Conservation (phyloP, 2,329 filamentous ascomycete species). For the Fusarium chlamydosporum region DNA sequence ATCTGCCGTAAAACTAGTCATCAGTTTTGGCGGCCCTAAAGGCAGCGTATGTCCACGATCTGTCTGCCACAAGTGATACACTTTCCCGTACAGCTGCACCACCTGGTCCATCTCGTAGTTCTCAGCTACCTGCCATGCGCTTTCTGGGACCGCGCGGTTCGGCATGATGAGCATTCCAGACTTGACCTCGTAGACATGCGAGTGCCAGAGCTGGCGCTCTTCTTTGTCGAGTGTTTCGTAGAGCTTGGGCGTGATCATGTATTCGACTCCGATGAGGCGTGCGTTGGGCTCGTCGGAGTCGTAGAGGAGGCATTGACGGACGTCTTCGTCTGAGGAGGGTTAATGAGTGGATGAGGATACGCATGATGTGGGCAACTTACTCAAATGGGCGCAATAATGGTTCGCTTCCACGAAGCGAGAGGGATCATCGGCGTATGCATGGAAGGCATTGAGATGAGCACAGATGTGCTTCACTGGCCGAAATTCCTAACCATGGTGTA, state of each 20-base stretch:
- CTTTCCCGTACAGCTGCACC: conserved; percentile 82
- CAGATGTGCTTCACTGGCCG: conserved; percentile 80
- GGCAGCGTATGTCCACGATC: conserved; percentile 76
- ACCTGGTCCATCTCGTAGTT: conserved; percentile 85
- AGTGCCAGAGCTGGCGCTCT: conserved; percentile 85
- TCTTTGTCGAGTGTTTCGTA: conserved; percentile 75
- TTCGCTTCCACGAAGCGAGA: conserved; percentile 80
- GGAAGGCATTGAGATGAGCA: conserved; percentile 89
- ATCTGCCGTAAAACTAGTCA: conserved; percentile 67
- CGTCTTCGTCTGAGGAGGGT: conserved; percentile 62
- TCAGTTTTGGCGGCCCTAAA: conserved; percentile 66
- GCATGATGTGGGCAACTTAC: conserved; percentile 17
- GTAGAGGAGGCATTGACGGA: conserved; percentile 89
- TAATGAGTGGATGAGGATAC: conserved; percentile 56
- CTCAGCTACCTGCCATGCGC: conserved; percentile 81
- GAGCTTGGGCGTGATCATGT: conserved; percentile 82
- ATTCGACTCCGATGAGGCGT: conserved; percentile 86
- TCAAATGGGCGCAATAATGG: conserved; percentile 87
- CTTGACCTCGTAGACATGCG: conserved; percentile 80
- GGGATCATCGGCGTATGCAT: conserved; percentile 82
- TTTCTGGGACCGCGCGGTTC: conserved; percentile 68
- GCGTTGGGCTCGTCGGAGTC: conserved; percentile 77
- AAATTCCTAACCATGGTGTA: conserved; percentile 66
- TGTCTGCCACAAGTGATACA: conserved; percentile 89
- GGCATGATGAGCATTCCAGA: conserved; percentile 87